Evolutionary conservation across 345 rosid genomes (phyloP).

Genomic region (Mercurialis annua): DNA sequence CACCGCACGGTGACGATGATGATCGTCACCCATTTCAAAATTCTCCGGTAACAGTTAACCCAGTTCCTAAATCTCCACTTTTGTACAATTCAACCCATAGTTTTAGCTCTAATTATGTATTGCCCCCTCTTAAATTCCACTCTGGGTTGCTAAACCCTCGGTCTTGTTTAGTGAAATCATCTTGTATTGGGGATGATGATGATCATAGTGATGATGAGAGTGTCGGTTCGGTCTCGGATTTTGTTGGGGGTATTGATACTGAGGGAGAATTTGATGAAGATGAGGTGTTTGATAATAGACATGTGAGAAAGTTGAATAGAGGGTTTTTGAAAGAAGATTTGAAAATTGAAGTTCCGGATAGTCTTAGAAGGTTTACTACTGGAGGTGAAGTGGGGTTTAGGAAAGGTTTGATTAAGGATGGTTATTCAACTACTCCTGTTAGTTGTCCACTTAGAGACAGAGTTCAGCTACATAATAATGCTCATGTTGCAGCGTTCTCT

Average conservation of each 20-base stretch:
- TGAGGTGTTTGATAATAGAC: constrained; percentile 31
- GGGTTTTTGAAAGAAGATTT: constrained; percentile 59
- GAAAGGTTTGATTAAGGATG: constrained; percentile 23
- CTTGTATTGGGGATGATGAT: constrained; percentile 28
- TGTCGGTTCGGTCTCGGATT: constrained; percentile 55
- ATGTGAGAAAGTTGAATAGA: constrained; percentile 45
- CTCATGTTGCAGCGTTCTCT: constrained; percentile 28
- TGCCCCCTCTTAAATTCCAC: constrained; percentile 61
- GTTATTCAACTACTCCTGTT: constrained; percentile 43
- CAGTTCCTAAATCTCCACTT: constrained; percentile 25
- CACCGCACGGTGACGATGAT: too few species aligned
- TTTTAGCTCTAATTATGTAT: constrained; percentile 37
- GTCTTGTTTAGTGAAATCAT: constrained; percentile 33
- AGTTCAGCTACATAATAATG: constrained; percentile 43
- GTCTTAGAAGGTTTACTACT: constrained; percentile 45
- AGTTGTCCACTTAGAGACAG: constrained; percentile 42
- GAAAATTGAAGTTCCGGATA: constrained; percentile 59
- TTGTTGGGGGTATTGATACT: constrained; percentile 34
- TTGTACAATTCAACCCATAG: constrained; percentile 28
- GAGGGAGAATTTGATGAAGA: constrained; percentile 44
- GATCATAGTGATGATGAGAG: constrained; percentile 45
- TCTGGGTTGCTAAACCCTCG: constrained; percentile 49
- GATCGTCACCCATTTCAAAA: constrained; percentile 40
- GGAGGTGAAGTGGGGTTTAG: constrained; percentile 44
- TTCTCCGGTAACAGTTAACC: constrained; percentile 40